These are phyloP conservation scores for Phytopythium boreale DNA, from an alignment of 352 stramenopile species.

Conservation along the genomic window DNA sequence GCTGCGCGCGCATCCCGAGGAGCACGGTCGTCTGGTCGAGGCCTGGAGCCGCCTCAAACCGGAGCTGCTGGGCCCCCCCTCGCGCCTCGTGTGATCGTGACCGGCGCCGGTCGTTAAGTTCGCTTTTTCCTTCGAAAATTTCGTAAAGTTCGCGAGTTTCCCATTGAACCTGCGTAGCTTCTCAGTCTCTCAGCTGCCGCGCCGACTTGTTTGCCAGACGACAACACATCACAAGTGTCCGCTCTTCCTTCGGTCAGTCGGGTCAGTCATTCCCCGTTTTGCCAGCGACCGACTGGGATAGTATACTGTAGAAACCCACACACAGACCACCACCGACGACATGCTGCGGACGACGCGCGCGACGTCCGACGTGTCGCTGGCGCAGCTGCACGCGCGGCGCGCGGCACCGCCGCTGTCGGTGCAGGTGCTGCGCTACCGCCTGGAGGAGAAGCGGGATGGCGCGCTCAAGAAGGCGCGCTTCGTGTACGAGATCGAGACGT, in stretches of 20 bases:
- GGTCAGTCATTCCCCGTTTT: too few relatives aligned
- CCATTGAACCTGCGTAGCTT: not conserved
- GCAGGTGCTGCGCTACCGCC: constrained; percentile 53
- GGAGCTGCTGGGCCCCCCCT: constrained; percentile 43
- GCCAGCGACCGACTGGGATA: too few relatives aligned
- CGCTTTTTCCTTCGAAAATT: not conserved
- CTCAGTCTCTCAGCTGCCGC: too few relatives aligned
- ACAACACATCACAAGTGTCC: too few relatives aligned
- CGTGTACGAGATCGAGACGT: constrained; percentile 77
- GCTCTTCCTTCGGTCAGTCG: too few relatives aligned
- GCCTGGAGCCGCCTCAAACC: constrained; percentile 71
- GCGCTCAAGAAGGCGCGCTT: constrained; percentile 61
- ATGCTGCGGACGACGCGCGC: constrained; percentile 3
- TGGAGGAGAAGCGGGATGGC: constrained; percentile 45
- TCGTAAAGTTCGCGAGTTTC: not conserved
- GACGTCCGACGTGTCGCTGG: constrained; percentile 3
- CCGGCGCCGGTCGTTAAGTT: not conserved
- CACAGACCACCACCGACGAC: too few relatives aligned
- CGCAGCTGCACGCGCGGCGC: constrained; percentile 4
- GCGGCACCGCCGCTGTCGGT: constrained; percentile 31
- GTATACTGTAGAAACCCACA: too few relatives aligned
- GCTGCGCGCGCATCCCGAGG: constrained; percentile 65
- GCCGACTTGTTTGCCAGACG: too few relatives aligned
- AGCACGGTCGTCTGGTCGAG: constrained; percentile 67
- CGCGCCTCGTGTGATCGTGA: constrained; percentile 17